A percentile compares a stretch with the other conserved stretches of the same genome.
phyloP scores from a whole-genome alignment of 1,284 basidiomycete species.

The Butyriboletus appendiculatus region DNA sequence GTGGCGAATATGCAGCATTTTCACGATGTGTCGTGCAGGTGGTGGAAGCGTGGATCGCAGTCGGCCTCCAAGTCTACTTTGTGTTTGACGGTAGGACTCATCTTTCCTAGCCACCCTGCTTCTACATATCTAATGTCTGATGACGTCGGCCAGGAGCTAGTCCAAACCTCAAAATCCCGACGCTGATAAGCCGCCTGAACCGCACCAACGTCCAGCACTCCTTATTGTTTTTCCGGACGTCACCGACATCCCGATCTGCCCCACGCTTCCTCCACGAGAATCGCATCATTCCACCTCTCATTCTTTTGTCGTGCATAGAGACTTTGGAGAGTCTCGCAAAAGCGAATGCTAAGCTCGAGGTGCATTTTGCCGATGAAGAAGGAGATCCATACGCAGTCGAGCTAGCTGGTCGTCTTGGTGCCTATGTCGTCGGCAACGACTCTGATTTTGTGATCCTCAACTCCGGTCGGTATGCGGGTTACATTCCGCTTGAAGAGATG shows the following conservation, averaged over 20 bases:
- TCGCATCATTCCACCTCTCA: constrained; percentile 77
- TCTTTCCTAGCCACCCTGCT: background rate
- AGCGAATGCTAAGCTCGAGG: constrained; percentile 41
- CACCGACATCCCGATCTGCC: constrained; percentile 63
- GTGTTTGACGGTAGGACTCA: constrained; percentile 85
- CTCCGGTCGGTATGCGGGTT: constrained; percentile 72
- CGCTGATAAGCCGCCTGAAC: constrained; percentile 59
- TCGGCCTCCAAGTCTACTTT: constrained; percentile 78
- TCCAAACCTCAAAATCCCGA: constrained; percentile 75
- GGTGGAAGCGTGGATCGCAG: constrained; percentile 67
- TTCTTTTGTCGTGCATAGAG: constrained; percentile 60
- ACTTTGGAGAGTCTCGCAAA: constrained; percentile 51
- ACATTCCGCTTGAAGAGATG: constrained; percentile 81
- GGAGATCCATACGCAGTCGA: constrained; percentile 87
- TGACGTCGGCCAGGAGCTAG: constrained; percentile 54
- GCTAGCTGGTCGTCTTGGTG: constrained; percentile 72
- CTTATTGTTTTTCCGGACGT: constrained; percentile 85
- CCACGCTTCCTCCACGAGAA: constrained; percentile 73
- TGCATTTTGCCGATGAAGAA: constrained; percentile 83
- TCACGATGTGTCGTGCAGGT: constrained; percentile 51
- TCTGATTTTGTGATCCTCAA: constrained; percentile 84
- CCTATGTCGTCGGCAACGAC: constrained; percentile 78
- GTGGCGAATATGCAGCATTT: constrained; percentile 78
- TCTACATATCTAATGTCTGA: constrained; percentile 23
- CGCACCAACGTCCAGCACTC: constrained; percentile 62